Evolutionary conservation across 177 flowering plant genomes (phyloP), one percentile per base, ranked within the genome.

Genomic region (Vitis hybrid): DNA sequence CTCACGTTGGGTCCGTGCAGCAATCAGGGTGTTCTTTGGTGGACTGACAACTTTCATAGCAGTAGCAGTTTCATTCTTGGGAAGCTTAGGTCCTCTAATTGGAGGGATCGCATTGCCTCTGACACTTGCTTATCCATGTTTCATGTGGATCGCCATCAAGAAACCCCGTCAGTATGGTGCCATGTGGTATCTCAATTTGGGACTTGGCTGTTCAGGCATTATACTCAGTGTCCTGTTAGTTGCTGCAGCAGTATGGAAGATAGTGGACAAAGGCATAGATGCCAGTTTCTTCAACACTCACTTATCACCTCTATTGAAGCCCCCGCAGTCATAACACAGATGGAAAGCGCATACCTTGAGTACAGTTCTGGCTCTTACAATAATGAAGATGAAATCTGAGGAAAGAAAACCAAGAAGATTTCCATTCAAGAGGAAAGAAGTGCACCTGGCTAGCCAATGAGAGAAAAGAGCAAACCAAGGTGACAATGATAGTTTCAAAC

Each of bases 111-210:
- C 86, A 0, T 52, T 81, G 34, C 84, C 87, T 5, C 51, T 88
- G 50, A 83, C 88, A 4, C 82, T 71, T 19, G 83, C 79, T 2
- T 85, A 86, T 65, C 92, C 92, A 10, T 88, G 92, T 69, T 82
- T 86, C 79, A 88, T 86, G 86, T 88, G 90, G 90, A 65, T 78
- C 18, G 54, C 67, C 3, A 77, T 85, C 51, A 86, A 79, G 71
- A 77, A 72, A 60, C 87, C 86, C 0, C 34, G 55, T 4, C 26
- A 0, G 4, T 68, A 55, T 26, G 55, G 83, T 9, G 60, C 62
- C 8, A 60, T 52, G 9, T 83, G 92, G 92, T 77, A 52, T 15
- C 15, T 85, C 1, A 85, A 85, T 40, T 56, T 76, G 73, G 77
- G 64, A 6, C 77, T 88, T 4, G 87, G 88, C 0, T 61, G 75